Evolutionary conservation across 2,329 filamentous ascomycete species (phyloP).

Genomic region (Dactylellina leptospora): DNA sequence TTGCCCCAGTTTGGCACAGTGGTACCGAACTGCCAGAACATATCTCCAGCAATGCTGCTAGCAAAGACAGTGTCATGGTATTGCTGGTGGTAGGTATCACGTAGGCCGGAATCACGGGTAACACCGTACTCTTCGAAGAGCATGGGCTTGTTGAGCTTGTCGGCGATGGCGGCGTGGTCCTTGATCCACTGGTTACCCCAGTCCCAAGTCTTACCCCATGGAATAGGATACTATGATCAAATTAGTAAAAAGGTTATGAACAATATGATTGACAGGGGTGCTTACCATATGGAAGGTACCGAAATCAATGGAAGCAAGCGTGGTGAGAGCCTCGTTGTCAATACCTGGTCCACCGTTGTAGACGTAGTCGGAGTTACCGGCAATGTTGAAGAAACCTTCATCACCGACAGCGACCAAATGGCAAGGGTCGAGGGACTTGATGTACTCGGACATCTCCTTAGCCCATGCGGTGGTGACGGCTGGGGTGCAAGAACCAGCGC

Average conservation of each 20-base stretch:
- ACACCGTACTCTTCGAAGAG: conserved; percentile 56
- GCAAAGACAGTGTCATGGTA: conserved; percentile 54
- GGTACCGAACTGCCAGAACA: conserved; percentile 56
- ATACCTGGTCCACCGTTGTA: conserved; percentile 65
- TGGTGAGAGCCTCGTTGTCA: conserved; percentile 64
- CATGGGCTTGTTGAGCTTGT: conserved; percentile 58
- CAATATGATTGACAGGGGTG: background rate
- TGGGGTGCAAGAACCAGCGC: conserved; percentile 62
- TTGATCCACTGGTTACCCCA: conserved; percentile 65
- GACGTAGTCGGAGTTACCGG: conserved; percentile 61
- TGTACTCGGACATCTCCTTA: conserved; percentile 66
- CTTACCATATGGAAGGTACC: conserved; percentile 65
- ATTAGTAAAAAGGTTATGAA: conserved; percentile 4
- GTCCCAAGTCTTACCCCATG: conserved; percentile 60
- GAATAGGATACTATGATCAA: conserved; percentile 61
- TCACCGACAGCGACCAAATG: conserved; percentile 68
- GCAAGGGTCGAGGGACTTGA: conserved; percentile 66
- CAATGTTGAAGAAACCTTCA: conserved; percentile 62
- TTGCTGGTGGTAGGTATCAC: conserved; percentile 52
- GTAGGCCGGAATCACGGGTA: conserved; percentile 51
- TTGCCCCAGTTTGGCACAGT: conserved; percentile 54
- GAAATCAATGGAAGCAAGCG: conserved; percentile 65
- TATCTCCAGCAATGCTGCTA: conserved; percentile 54
- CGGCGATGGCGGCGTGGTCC: conserved; percentile 62
- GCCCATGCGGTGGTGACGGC: conserved; percentile 64